Evolutionary conservation across 176 grass and related monocot species (phyloP).

Genomic region (Poa annua): DNA sequence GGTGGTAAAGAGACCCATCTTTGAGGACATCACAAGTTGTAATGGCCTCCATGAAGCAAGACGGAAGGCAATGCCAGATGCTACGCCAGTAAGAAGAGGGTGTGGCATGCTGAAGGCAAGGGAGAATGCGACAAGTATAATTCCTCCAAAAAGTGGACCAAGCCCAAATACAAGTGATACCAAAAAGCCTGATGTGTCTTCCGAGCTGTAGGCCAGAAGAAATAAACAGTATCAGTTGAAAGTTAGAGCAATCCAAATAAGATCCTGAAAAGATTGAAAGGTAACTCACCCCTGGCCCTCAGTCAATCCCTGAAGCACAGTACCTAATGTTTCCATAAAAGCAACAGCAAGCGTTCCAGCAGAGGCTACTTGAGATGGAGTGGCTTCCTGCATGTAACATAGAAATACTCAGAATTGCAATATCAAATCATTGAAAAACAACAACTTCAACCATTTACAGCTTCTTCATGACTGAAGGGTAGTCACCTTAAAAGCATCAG

Average conservation of each 20-base stretch:
- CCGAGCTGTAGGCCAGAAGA: conserved; percentile 60
- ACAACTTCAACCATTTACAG: conserved; percentile 12
- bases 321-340: conserved; percentile 96
- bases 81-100: conserved; percentile 82
- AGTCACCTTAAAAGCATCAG: conserved; percentile 97
- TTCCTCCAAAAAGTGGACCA: conserved; percentile 91
- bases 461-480: not conserved
- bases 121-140: conserved; percentile 79
- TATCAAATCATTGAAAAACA: conserved; percentile 16
- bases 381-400: conserved; percentile 72
- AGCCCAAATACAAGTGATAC: conserved; percentile 94
- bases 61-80: conserved; percentile 91
- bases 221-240: conserved; percentile 28
- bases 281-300: conserved; percentile 59
- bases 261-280: conserved; percentile 11
- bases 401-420: conserved; percentile 35
- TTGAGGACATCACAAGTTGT: conserved; percentile 78
- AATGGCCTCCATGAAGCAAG: conserved; percentile 88
- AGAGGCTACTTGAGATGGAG: conserved; percentile 95
- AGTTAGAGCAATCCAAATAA: not conserved
- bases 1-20: conserved; percentile 76
- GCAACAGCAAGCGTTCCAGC: conserved; percentile 90
- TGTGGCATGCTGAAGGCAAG: conserved; percentile 78
- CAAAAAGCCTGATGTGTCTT: conserved; percentile 79
- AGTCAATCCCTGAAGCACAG: conserved; percentile 76